Percentiles rank a stretch among this genome's conserved stretches.
Evolutionary conservation across 2,329 filamentous ascomycete species (phyloP).

Genomic region (Aureobasidium sp.): DNA sequence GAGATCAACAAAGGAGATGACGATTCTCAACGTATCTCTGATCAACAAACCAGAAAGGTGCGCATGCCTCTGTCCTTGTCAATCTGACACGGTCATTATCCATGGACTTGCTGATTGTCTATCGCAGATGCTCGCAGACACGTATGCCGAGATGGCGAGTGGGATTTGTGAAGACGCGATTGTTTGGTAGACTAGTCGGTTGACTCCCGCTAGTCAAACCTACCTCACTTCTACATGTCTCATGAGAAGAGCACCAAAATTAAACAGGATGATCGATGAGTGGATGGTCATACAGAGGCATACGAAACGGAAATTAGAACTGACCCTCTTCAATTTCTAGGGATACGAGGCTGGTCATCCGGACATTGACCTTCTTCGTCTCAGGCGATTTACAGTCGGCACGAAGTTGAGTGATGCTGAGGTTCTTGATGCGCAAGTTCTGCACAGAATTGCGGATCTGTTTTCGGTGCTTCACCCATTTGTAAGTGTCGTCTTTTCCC

Average conservation of each 20-base stretch:
- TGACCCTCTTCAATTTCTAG: constrained; percentile 37
- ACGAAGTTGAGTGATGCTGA: constrained; percentile 60
- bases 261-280: constrained; percentile 9
- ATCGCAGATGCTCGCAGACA: not conserved
- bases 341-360: constrained; percentile 67
- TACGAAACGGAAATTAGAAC: constrained; percentile 7
- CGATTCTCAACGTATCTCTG: not conserved
- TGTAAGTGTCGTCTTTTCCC: constrained; percentile 49
- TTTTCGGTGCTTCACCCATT: constrained; percentile 67
- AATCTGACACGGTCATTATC: not conserved
- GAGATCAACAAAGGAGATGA: constrained; percentile 2
- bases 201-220: constrained; percentile 14
- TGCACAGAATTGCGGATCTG: constrained; percentile 58
- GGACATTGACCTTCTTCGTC: constrained; percentile 72
- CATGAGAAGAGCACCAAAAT: constrained; percentile 7
- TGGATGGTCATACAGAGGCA: constrained; percentile 2
- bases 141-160: constrained; percentile 9
- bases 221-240: constrained; percentile 5
- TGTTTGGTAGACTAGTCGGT: constrained; percentile 16
- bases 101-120: not conserved
- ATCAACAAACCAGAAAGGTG: not conserved
- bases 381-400: constrained; percentile 71
- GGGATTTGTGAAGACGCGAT: constrained; percentile 2
- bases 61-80: not conserved
- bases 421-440: constrained; percentile 54